Base-by-base conservation (phyloP, 345 rosid genomes). In the Lepidium didymum region DNA sequence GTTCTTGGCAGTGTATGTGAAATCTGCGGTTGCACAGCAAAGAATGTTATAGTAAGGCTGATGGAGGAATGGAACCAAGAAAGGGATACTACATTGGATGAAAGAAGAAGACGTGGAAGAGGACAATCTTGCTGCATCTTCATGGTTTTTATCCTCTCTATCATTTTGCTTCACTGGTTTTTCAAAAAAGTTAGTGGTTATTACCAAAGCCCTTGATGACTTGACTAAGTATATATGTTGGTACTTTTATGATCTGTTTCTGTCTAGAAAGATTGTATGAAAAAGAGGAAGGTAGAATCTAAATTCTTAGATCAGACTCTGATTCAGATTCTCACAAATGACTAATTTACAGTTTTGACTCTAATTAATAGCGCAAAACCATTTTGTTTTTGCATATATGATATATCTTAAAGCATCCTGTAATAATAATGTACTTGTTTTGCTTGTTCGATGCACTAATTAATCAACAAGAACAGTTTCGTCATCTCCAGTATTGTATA, bases 1-100 rank as follows among this genome's bases (percentile, higher is more conserved):
- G 46, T 49, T 47, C 15, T 41, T 73, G 52, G 72, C 72, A 73
- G 77, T 57, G 62, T 73, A 12, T 73, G 77, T 73, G 77, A 73
- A n/a, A 73, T 73, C 6, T 70, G 75, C 11, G 68, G 75, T 10
- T 61, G 61, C 31, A 43, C 68, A 15, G 75, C 75, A 0, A 70
- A 62, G 68, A 70, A 70, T 34, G 55, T 70, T 11, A 62, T 46
- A 23, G 68, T 62, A 14, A 62, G 68, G 36, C 21, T 51, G 62
- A 42, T n/a, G 61, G 76, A 73, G 21, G 67, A 51, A 29, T 41
- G 72, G 61, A 14, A 8, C 9, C 60, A 52, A n/a, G 71, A 6
- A 56, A 34, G 50, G 14, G 70, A 63, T 19, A 64, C 3, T 45
- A 55, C 51, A 55, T 3, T 55, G 64, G 56, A 45, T 13, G 69